Evolutionary conservation across 495 filamentous ascomycete species (phyloP).

Genomic region (Neurospora tetrasperma): DNA sequence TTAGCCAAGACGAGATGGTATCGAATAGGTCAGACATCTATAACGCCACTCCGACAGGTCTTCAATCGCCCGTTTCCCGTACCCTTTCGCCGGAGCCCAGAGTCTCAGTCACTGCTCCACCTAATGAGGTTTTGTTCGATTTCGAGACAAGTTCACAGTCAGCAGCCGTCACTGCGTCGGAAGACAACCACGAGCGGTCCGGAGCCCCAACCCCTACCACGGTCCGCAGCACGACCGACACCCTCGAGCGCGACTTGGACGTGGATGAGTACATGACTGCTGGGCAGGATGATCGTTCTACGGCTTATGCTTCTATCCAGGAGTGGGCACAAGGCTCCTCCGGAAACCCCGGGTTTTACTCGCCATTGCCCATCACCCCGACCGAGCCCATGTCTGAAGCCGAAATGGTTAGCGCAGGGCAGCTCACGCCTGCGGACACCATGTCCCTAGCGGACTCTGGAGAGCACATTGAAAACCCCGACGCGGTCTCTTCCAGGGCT

Average conservation of each 20-base stretch:
- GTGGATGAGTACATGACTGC: constrained; percentile 38
- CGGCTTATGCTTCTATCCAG: constrained; percentile 41
- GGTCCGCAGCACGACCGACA: constrained; percentile 7
- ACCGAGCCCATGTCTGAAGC: constrained; percentile 29
- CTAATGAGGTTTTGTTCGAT: constrained; percentile 20
- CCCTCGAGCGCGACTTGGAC: constrained; percentile 26
- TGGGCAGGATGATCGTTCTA: constrained; percentile 24
- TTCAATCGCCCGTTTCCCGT: constrained; percentile 10
- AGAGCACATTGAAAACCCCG: constrained; percentile 25
- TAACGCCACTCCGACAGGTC: constrained; percentile 33
- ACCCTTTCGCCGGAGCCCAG: constrained; percentile 14
- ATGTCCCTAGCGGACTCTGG: constrained; percentile 34
- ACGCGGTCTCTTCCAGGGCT: constrained; percentile 22
- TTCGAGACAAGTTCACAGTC: constrained; percentile 15
- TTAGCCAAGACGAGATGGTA: constrained; percentile 35
- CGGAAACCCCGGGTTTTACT: constrained; percentile 36
- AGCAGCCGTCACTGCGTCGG: constrained; percentile 4
- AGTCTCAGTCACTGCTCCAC: constrained; percentile 4
- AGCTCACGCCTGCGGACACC: constrained; percentile 43
- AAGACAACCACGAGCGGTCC: neutral
- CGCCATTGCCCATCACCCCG: constrained; percentile 35
- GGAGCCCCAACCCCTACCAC: constrained; percentile 3
- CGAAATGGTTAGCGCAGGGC: constrained; percentile 35
- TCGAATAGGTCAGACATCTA: constrained; percentile 36
- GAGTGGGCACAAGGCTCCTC: constrained; percentile 42